A percentile compares a stretch with the other conserved stretches of the same genome.
These are phyloP conservation scores for Cystobasidium sp. DNA, from an alignment of 1,284 basidiomycete genomes.

Conservation along the genomic window DNA sequence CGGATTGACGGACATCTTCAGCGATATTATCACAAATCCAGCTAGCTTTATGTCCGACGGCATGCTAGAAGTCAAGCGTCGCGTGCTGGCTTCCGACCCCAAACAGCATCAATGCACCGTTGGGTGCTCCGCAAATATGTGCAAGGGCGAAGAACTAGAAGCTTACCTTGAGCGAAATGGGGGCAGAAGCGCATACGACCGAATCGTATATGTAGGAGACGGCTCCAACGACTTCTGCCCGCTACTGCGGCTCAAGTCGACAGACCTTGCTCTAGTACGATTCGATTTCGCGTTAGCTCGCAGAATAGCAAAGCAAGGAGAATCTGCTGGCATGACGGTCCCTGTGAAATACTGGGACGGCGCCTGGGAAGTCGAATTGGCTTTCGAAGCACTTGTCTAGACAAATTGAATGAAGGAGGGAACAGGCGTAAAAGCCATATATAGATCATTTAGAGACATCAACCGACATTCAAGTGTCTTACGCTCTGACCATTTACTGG, in stretches of 20 bases:
- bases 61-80: constrained; percentile 74
- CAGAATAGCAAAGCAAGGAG: constrained; percentile 72
- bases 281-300: constrained; percentile 74
- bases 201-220: constrained; percentile 90
- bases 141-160: constrained; percentile 92
- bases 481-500: no score
- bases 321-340: constrained; percentile 67
- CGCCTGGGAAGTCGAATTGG: constrained; percentile 90
- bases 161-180: constrained; percentile 74
- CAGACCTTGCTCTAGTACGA: constrained; percentile 78
- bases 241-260: constrained; percentile 76
- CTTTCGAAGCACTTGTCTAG: constrained; percentile 39
- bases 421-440: not conserved
- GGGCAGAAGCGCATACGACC: constrained; percentile 68
- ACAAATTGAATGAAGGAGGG: not conserved
- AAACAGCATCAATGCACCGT: constrained; percentile 79
- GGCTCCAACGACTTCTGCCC: constrained; percentile 97
- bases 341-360: constrained; percentile 82
- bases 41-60: constrained; percentile 78
- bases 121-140: constrained; percentile 96
- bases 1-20: constrained; percentile 73
- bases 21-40: constrained; percentile 89
- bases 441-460: constrained; percentile 1
- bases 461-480: no score
- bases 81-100: constrained; percentile 67